Evolutionary conservation across 768 basidiomycete genomes (phyloP), one percentile per base, ranked within the genome.

Genomic region (Pilatotrama ljubarskyi): DNA sequence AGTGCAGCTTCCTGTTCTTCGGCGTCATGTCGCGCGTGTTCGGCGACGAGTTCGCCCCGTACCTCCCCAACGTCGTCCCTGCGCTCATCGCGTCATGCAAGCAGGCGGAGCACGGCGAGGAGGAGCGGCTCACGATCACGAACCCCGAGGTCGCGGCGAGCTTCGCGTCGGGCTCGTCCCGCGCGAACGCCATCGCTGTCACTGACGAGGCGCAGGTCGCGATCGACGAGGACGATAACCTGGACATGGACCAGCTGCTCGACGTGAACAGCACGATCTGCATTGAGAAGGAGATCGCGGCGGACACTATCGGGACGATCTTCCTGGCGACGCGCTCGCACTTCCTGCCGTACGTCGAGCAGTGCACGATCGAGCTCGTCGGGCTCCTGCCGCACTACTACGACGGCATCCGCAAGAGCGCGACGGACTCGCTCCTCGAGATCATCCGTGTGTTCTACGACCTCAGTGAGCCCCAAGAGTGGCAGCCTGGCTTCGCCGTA

Each of bases 271-370:
- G 90, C 67, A 95, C 95, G 20, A 89, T 98, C 65, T 95, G 95
- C 42, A 94, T 98, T 56, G 97, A 99, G 81, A 99, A 99, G 76
- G 97, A 99, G 79, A 97, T 98, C 61, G 95, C 97, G 20, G 93
- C 94, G 24, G 95, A 98, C 72, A 93, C 95, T 5, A 88, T 98
- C 64, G 95, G 96, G 61, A 88, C 90, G 36, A 76, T 99, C 62
- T 98, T 98, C 72, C 80, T 84, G 29, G 82, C 90, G 11, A 93
- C 92, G 29, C 85, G 86, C 67, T 75, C 73, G 47, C 88, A 92
- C 68, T 98, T 96, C 86, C 80, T 98, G 67, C 93, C 94, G 4
- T 98, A 84, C 70, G 86, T 98, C 63, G 95, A 98, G 76, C 77
- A 82, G 63, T 88, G 83, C 66, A 85, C 91, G 46, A 76, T 93